These are phyloP conservation scores for Schizochytrium sp. DNA, from an alignment of 108 stramenopile species.

Conservation along the genomic window DNA sequence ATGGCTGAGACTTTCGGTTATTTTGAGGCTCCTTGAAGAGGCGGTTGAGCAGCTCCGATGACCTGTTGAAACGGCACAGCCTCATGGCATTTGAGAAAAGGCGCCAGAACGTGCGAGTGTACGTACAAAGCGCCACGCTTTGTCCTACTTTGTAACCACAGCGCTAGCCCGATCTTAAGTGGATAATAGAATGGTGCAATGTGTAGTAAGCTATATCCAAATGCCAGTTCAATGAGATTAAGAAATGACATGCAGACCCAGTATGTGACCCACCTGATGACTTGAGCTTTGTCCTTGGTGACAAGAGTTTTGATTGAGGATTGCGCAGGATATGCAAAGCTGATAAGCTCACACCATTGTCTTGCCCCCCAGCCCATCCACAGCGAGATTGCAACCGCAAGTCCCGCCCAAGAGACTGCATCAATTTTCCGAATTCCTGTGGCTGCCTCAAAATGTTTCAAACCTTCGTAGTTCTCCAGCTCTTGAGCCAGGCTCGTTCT, in stretches of 20 bases:
- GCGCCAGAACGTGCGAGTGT: conserved; percentile 39
- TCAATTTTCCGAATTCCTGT: neutral
- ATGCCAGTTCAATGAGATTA: conserved; percentile 9
- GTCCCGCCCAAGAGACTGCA: neutral
- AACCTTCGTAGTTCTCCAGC: conserved; percentile 12
- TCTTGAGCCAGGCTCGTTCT: neutral
- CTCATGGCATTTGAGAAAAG: conserved; percentile 23
- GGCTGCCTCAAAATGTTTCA: conserved; percentile 8
- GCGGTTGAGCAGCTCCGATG: too few species aligned
- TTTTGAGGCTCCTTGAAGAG: too few species aligned
- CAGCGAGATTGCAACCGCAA: neutral
- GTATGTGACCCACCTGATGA: conserved; percentile 21
- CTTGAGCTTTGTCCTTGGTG: conserved; percentile 7
- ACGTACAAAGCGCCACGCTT: conserved; percentile 14
- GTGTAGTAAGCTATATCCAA: neutral
- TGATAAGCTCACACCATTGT: conserved; percentile 15
- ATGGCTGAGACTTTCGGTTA: too few species aligned
- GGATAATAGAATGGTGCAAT: conserved; percentile 20
- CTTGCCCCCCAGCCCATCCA: conserved; percentile 3
- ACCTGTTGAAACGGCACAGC: neutral
- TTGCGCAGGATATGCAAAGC: conserved; percentile 19
- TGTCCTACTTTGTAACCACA: neutral
- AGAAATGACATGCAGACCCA: conserved; percentile 43
- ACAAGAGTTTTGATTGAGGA: neutral
- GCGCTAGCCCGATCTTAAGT: neutral